Base-by-base conservation (phyloP, 495 filamentous ascomycete species). In the Aspergillus saccharolyticus region DNA sequence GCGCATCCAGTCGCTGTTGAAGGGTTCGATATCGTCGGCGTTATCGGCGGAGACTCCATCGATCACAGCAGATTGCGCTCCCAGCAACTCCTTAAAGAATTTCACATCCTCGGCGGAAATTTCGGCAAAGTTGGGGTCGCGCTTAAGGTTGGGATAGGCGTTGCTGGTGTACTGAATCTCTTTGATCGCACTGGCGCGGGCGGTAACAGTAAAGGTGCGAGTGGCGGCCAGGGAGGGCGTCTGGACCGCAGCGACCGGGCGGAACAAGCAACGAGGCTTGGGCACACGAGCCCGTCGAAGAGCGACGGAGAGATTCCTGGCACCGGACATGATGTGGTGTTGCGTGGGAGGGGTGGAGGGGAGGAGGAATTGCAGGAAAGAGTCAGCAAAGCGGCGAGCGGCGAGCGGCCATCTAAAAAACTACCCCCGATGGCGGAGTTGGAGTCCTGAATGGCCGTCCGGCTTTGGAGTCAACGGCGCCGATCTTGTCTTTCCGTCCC, bases 1-100 rank as follows among this genome's bases (percentile, higher is more conserved):
- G 70, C 89, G 85, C 95, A 97, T 97, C 94, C 94, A 98, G 76
- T 98, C 94, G 62, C 82, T 84, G 75, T 98, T 98, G 82, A 90
- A 97, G 16, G 91, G 83, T 65, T 93, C 90, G 55, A 97, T 78
- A 65, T 98, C 94, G 59, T 88, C 86, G 0, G 78, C 71, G 18
- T 84, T 83, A 66, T 89, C 84, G 63, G 79, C 72, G 5, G 87
- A 87, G 42, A 94, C 80, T 46, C 89, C 89, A 63, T 97, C 88
- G 53, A 96, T 83, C 44, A 96, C 78, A n/a, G 91, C 90, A 9
- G 87, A 88, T 43, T 84, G 81, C 19, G 78, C 79, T 50, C 90
- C 89, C 42, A 97, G 78, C 5, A 97, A 74, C 6, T 80, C 72
- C 61, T 85, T 80, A 80, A 98, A 97, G 73, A 83, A 85, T 52